These are phyloP conservation scores for Astragalus membranaceus DNA, from an alignment of 306 rosid genomes.

Conservation along the genomic window DNA sequence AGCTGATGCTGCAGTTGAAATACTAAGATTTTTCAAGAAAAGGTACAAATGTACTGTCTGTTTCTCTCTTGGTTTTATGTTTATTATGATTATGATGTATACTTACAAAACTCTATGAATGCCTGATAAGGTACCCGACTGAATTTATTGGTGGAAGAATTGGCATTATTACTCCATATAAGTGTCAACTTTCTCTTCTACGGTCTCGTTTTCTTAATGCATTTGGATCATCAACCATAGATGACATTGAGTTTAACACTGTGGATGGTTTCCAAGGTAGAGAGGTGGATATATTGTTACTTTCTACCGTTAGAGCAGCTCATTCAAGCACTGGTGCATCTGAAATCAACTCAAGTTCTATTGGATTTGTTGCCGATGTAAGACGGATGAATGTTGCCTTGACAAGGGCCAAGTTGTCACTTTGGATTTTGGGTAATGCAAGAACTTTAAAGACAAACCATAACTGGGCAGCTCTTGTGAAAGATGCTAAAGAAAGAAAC, in stretches of 20 bases:
- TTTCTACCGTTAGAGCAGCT: slow-evolving; percentile 93
- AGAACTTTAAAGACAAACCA: slow-evolving; percentile 73
- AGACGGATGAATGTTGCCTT: slow-evolving; percentile 99
- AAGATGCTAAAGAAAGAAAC: slow-evolving; percentile 79
- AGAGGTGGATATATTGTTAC: slow-evolving; percentile 86
- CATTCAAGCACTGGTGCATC: slow-evolving; percentile 31
- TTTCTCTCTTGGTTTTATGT: not conserved
- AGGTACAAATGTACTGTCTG: slow-evolving; percentile 37
- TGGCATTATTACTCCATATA: slow-evolving; percentile 91
- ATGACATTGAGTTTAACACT: slow-evolving; percentile 73
- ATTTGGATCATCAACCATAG: slow-evolving; percentile 64
- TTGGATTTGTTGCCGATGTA: slow-evolving; percentile 96
- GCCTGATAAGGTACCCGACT: slow-evolving; percentile 56
- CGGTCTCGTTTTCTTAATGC: slow-evolving; percentile 68
- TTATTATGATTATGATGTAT: slow-evolving; percentile 15
- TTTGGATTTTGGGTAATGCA: slow-evolving; percentile 90
- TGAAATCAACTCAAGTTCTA: slow-evolving; percentile 46
- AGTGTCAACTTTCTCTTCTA: slow-evolving; percentile 72
- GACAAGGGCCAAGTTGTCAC: slow-evolving; percentile 87
- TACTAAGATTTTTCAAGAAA: slow-evolving; percentile 59
- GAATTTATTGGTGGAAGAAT: slow-evolving; percentile 75
- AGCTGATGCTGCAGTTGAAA: slow-evolving; percentile 86
- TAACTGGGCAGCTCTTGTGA: slow-evolving; percentile 83
- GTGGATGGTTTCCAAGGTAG: slow-evolving; percentile 99
- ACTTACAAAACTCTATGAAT: slow-evolving; percentile 19